phyloP scores from a whole-genome alignment of 768 basidiomycete genomes.

The Lactarius deliciosus region DNA sequence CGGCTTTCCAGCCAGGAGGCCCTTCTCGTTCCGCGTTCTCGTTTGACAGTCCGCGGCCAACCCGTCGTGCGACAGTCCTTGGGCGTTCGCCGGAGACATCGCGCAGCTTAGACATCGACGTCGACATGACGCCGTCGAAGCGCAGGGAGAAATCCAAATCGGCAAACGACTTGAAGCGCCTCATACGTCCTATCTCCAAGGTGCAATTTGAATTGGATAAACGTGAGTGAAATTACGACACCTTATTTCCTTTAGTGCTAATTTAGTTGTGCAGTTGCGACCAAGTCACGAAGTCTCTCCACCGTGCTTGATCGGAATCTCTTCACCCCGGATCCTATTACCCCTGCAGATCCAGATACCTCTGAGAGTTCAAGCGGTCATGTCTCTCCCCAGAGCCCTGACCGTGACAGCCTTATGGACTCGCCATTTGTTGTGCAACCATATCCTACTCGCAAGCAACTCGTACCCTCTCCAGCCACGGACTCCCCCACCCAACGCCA shows the following conservation, averaged over 20 bases:
- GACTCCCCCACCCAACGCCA: slow-evolving; percentile 60
- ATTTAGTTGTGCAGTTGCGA: slow-evolving; percentile 26
- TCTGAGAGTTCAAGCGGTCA: slow-evolving; percentile 34
- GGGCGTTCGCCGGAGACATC: slow-evolving; percentile 55
- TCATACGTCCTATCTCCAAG: slow-evolving; percentile 64
- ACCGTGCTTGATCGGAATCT: slow-evolving; percentile 58
- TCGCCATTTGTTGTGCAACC: slow-evolving; percentile 66
- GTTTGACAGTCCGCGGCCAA: slow-evolving; percentile 38
- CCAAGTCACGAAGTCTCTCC: slow-evolving; percentile 29
- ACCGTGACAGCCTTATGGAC: slow-evolving; percentile 54
- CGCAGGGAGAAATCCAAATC: slow-evolving; percentile 66
- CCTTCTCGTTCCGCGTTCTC: slow-evolving; percentile 26
- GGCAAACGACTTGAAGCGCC: slow-evolving; percentile 60
- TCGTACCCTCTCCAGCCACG: slow-evolving; percentile 37
- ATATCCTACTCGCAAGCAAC: slow-evolving; percentile 51
- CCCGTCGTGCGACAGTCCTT: slow-evolving; percentile 64
- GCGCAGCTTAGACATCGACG: slow-evolving; percentile 36
- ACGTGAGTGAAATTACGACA: slow-evolving; percentile 43
- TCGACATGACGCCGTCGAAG: slow-evolving; percentile 56
- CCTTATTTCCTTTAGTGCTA: not conserved
- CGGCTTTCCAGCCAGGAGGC: slow-evolving; percentile 33
- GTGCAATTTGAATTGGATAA: slow-evolving; percentile 65
- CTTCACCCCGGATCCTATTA: slow-evolving; percentile 55
- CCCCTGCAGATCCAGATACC: slow-evolving; percentile 41
- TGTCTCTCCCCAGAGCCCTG: slow-evolving; percentile 21